Conservation (phyloP, 306 rosid species). For the Macrotyloma uniflorum region DNA sequence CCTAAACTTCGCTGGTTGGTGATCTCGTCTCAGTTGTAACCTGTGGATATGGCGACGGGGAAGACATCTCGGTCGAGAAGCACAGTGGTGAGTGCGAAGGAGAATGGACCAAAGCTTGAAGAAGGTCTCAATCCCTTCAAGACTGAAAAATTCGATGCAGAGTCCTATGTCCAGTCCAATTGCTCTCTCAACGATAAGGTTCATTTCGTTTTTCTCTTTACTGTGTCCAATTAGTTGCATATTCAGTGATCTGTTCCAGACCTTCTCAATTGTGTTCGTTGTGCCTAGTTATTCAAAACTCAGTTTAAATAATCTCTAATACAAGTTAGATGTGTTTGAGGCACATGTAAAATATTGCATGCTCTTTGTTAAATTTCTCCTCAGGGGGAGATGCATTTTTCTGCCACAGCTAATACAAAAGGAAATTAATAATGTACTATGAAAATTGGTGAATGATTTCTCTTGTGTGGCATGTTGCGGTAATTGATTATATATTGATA, state of each 20-base stretch:
- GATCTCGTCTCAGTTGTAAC: conserved; percentile 7
- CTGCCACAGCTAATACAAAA: neutral
- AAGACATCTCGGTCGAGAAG: conserved; percentile 79
- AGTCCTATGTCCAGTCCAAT: conserved; percentile 69
- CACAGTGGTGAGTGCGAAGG: conserved; percentile 58
- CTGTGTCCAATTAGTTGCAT: neutral
- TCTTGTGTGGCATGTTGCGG: neutral
- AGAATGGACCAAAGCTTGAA: conserved; percentile 78
- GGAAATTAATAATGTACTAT: neutral
- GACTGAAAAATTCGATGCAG: conserved; percentile 88
- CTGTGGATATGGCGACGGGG: conserved; percentile 64
- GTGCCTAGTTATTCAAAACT: neutral
- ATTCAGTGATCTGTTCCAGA: neutral
- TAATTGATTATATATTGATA: too few relatives aligned
- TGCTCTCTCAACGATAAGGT: conserved; percentile 92
- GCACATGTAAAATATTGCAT: neutral
- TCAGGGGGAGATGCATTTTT: neutral
- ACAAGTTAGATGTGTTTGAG: neutral
- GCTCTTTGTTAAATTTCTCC: neutral
- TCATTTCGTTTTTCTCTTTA: neutral
- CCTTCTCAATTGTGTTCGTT: neutral
- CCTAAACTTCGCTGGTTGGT: conserved; percentile 35
- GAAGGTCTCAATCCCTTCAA: conserved; percentile 82
- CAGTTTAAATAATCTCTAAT: neutral
- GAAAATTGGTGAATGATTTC: neutral